These are phyloP conservation scores for Aurantiochytrium sp. DNA, from an alignment of 108 stramenopile species.

Conservation along the genomic window DNA sequence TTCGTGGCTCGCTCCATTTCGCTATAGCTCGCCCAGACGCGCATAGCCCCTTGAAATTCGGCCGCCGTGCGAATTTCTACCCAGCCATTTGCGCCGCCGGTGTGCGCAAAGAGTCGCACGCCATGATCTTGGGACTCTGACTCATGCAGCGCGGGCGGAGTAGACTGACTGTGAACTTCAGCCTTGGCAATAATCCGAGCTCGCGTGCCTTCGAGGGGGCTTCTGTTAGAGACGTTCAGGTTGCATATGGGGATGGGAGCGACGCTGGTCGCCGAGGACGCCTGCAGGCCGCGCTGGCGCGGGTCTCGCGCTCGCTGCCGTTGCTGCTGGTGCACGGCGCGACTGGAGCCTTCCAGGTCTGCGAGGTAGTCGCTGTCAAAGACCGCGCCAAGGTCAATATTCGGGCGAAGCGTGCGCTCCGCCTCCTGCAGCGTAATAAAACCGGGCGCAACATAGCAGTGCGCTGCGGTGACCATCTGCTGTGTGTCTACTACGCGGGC, in stretches of 20 bases:
- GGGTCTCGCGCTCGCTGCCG: no score
- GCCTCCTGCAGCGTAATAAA: not conserved
- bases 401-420: not conserved
- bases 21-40: no score
- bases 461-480: not conserved
- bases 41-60: not conserved
- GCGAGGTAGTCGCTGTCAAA: not conserved
- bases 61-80: not conserved
- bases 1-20: no score
- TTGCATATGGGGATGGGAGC: not conserved
- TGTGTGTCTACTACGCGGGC: not conserved
- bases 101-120: not conserved
- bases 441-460: not conserved
- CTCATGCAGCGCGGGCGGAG: not conserved
- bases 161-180: not conserved
- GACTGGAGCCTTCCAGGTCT: not conserved
- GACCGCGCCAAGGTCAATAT: not conserved
- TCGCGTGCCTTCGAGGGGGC: not conserved
- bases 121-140: not conserved
- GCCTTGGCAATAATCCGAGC: not conserved
- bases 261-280: no score
- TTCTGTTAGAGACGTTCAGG: not conserved
- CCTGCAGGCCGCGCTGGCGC: no score
- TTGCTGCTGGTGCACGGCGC: no score
- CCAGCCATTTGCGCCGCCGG: not conserved